Conservation (phyloP, 2,329 filamentous ascomycete genomes). For the Penicillium sp. region DNA sequence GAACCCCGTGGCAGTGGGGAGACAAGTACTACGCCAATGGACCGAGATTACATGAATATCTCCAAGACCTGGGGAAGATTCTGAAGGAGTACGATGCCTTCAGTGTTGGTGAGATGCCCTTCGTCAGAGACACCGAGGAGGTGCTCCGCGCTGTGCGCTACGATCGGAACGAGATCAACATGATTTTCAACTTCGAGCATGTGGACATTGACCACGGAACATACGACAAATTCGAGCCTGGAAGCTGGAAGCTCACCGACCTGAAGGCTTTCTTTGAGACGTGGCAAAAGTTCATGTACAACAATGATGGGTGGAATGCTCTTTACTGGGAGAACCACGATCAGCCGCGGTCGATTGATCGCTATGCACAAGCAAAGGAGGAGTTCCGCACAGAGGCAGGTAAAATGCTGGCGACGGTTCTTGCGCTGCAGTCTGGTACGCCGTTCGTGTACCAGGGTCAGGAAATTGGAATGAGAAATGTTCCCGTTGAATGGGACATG, state of each 20-base stretch:
- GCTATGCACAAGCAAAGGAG: conserved; percentile 46
- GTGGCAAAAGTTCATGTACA: conserved; percentile 53
- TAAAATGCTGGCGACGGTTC: conserved; percentile 54
- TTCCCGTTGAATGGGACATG: conserved; percentile 53
- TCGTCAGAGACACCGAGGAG: conserved; percentile 41
- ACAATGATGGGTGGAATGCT: conserved; percentile 56
- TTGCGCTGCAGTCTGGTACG: conserved; percentile 52
- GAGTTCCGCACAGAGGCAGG: no score
- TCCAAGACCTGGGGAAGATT: conserved; percentile 47
- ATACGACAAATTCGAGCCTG: conserved; percentile 44
- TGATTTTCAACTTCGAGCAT: conserved; percentile 66
- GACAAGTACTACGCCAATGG: conserved; percentile 47
- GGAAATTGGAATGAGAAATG: conserved; percentile 59
- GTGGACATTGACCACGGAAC: conserved; percentile 51
- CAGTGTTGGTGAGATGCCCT: conserved; percentile 55
- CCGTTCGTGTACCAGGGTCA: conserved; percentile 61
- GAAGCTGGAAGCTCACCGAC: conserved; percentile 43
- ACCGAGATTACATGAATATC: conserved; percentile 50
- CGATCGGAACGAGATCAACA: conserved; percentile 54
- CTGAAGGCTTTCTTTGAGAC: conserved; percentile 48
- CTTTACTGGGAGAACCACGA: conserved; percentile 61
- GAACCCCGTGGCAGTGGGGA: conserved; percentile 28
- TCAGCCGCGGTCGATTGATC: conserved; percentile 52
- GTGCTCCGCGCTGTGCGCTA: conserved; percentile 48
- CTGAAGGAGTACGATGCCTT: conserved; percentile 51